phyloP scores from a whole-genome alignment of 1,284 basidiomycete species.

The Mycena sp. region DNA sequence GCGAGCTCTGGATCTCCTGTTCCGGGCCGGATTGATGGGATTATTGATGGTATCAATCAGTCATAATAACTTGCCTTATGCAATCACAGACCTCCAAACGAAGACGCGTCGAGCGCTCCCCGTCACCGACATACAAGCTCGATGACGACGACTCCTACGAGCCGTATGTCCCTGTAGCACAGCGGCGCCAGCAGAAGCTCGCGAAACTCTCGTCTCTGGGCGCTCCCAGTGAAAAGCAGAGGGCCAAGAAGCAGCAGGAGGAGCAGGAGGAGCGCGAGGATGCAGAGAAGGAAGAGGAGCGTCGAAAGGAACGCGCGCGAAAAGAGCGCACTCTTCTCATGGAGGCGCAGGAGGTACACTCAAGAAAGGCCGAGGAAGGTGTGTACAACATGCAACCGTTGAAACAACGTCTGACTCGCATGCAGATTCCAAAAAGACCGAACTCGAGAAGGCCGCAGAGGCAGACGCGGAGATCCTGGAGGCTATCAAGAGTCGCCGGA shows the following conservation, averaged over 20 bases:
- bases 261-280: conserved; percentile 78
- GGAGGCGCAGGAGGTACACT: conserved; percentile 94
- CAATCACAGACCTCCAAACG: conserved; percentile 50
- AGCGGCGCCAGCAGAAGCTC: conserved; percentile 85
- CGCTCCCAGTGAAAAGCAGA: conserved; percentile 62
- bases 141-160: conserved; percentile 79
- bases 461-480: conserved; percentile 91
- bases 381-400: conserved; percentile 37
- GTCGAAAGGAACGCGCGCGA: conserved; percentile 76
- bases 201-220: conserved; percentile 76
- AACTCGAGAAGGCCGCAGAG: conserved; percentile 86
- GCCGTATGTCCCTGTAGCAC: conserved; percentile 90
- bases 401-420: conserved; percentile 30
- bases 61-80: conserved; percentile 28
- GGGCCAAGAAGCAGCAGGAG: conserved; percentile 62
- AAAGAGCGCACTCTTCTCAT: conserved; percentile 88
- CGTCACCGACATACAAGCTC: conserved; percentile 72
- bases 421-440: conserved; percentile 87
- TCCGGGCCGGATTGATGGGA: background rate
- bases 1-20: background rate
- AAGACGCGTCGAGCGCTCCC: conserved; percentile 62
- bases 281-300: conserved; percentile 82
- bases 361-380: conserved; percentile 85
- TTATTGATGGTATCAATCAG: conserved; percentile 8
- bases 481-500: conserved; percentile 91